Base-by-base conservation (phyloP, 164 flowering plant genomes). In the Dillenia suffruticosa region DNA sequence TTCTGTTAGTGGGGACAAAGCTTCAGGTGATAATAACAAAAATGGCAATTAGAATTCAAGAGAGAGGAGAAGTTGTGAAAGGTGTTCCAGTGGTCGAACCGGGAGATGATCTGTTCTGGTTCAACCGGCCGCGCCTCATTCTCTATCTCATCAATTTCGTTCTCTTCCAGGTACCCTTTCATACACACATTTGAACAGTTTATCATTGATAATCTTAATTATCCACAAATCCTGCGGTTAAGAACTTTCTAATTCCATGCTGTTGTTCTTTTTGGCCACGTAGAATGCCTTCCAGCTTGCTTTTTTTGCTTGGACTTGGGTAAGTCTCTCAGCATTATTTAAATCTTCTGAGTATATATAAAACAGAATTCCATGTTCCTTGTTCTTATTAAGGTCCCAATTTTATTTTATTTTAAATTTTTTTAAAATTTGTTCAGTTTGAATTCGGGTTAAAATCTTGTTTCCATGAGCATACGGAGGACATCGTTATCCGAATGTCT, bases 251-350 rank as follows among this genome's bases (percentile, higher is more conserved):
- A 9, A 8, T 1, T 22, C 12, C 16, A 12, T 26, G 12, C 11
- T 54, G 5, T 4, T 9, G 26, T 24, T 40, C 16, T 32, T 62
- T 40, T 43, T 26, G 12, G 48, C 17, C 44, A 26, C 61, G 63
- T 74, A 90, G 92, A 92, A 92, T 67, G 93, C 97, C 1, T 92
- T 92, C 65, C 97, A 89, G 63, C 75, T 92, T 8, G 97, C 97
- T 47, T 89, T 89, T 84, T 81, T 89, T 53, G 74, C 68, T 2
- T 92, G 92, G 94, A 62, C 81, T 51, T 79, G 82, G 94, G 97
- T 92, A 82, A 74, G 84, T 32, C 54, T 10, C 16, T 19, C 3
- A 56, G 0, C 26, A 49, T 57, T 51, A 15, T 46, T 24, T 56
- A 11, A n/a, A 15, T 19, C 46, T 16, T 22, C n/a, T n/a, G n/a